A percentile compares a stretch with the other conserved stretches of the same genome.
phyloP scores from a whole-genome alignment of 73 alveolate species.

The Tetrahymena thermophila region DNA sequence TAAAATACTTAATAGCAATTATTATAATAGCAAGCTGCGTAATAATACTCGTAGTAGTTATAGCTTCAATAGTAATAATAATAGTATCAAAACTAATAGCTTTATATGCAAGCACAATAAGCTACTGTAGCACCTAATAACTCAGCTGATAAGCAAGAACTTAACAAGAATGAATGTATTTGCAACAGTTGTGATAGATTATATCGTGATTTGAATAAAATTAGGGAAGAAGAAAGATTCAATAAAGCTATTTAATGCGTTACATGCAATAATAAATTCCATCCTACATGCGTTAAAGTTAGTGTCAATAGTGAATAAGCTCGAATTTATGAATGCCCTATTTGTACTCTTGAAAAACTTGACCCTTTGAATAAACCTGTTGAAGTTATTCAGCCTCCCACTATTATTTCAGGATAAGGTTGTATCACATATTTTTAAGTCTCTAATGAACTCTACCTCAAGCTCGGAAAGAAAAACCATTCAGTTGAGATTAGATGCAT shows the following conservation, averaged over 20 bases:
- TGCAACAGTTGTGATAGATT: background rate
- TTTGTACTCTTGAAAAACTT: slow-evolving; percentile 21
- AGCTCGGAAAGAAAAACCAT: slow-evolving; percentile 8
- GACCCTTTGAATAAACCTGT: slow-evolving; percentile 18
- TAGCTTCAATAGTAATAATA: background rate
- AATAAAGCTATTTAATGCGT: background rate
- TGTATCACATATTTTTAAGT: background rate
- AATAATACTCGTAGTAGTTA: background rate
- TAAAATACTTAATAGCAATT: background rate
- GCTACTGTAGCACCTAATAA: background rate
- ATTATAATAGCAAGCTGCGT: background rate
- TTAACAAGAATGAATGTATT: background rate
- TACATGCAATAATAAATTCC: background rate
- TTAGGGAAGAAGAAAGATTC: background rate
- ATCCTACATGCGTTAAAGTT: background rate
- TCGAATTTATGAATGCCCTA: slow-evolving; percentile 23
- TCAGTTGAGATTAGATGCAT: slow-evolving; percentile 30
- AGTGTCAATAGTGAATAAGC: background rate
- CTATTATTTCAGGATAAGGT: background rate
- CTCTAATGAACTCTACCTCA: background rate
- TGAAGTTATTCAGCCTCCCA: background rate
- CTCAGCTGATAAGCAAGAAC: background rate
- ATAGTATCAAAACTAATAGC: background rate
- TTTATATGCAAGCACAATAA: background rate
- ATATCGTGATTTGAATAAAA: background rate